A percentile compares a stretch with the other conserved stretches of the same genome.
phyloP scores from a whole-genome alignment of 495 filamentous ascomycete species.

The Penicillium longicatenatum region DNA sequence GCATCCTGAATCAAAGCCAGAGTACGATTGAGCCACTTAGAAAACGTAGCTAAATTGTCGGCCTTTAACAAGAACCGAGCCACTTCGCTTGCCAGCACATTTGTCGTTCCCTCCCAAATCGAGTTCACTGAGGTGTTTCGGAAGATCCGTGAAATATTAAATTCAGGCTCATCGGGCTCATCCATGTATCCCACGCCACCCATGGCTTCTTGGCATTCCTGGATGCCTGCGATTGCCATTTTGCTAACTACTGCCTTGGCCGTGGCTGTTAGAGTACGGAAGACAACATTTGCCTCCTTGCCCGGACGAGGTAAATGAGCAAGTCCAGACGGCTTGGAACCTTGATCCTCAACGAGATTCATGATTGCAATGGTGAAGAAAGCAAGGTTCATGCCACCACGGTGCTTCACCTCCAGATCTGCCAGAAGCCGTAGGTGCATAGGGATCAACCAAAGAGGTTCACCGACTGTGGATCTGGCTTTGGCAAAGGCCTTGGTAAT shows the following conservation, averaged over 20 bases:
- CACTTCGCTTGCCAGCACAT: constrained; percentile 65
- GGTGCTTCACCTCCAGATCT: constrained; percentile 52
- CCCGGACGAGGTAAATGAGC: constrained; percentile 31
- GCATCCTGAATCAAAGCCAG: constrained; percentile 17
- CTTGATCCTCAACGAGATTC: constrained; percentile 49
- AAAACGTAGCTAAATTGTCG: constrained; percentile 42
- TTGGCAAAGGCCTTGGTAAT: constrained; percentile 61
- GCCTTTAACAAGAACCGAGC: constrained; percentile 56
- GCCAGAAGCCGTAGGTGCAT: constrained; percentile 65
- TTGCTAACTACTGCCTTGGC: constrained; percentile 66
- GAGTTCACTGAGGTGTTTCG: constrained; percentile 65
- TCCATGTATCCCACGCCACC: constrained; percentile 71
- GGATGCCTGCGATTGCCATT: constrained; percentile 53
- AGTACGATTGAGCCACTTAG: constrained; percentile 46
- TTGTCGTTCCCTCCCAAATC: constrained; percentile 79
- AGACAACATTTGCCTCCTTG: constrained; percentile 45
- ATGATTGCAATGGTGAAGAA: constrained; percentile 64
- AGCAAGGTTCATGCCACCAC: constrained; percentile 57
- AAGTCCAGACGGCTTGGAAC: constrained; percentile 14
- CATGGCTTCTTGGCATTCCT: constrained; percentile 68
- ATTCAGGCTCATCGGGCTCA: constrained; percentile 45
- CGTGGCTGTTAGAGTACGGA: constrained; percentile 66
- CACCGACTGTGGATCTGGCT: constrained; percentile 53
- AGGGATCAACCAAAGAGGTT: constrained; percentile 54
- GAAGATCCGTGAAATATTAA: constrained; percentile 66